Percentiles rank a stretch among this genome's conserved stretches.
These are phyloP conservation scores for Cicer bijugum DNA, from an alignment of 306 rosid species.

Conservation along the genomic window DNA sequence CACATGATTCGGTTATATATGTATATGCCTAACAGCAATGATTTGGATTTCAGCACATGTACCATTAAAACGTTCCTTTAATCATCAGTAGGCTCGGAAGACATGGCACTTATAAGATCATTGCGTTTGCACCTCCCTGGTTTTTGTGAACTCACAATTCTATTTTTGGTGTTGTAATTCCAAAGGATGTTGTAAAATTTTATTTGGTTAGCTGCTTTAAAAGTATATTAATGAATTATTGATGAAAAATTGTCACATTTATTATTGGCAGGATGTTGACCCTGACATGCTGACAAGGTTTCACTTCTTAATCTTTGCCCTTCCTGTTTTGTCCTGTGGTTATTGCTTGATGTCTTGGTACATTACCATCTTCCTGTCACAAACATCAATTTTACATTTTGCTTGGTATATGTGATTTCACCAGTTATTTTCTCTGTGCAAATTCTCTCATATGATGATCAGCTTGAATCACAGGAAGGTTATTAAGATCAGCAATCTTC, in stretches of 20 bases:
- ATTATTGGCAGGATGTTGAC: slow-evolving; percentile 61
- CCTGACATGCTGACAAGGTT: slow-evolving; percentile 87
- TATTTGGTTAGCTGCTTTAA: background rate
- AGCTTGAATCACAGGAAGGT: slow-evolving; percentile 12
- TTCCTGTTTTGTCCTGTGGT: slow-evolving; percentile 35
- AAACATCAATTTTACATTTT: slow-evolving; percentile 11
- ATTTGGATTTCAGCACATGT: slow-evolving; percentile 35
- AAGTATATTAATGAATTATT: slow-evolving; percentile 4
- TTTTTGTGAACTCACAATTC: slow-evolving; percentile 19
- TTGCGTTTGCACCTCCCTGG: slow-evolving; percentile 10
- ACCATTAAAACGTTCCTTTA: background rate
- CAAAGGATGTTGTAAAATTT: slow-evolving; percentile 2
- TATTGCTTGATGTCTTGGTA: slow-evolving; percentile 25
- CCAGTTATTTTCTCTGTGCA: slow-evolving; percentile 24
- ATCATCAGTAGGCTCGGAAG: background rate
- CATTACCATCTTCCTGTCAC: slow-evolving; percentile 27
- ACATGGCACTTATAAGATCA: background rate
- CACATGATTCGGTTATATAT: slow-evolving; percentile 2
- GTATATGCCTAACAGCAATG: slow-evolving; percentile 4
- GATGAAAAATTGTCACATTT: background rate
- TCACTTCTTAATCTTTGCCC: slow-evolving; percentile 38
- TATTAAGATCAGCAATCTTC: slow-evolving; percentile 6
- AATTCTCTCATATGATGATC: slow-evolving; percentile 11
- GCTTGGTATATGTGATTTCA: slow-evolving; percentile 9
- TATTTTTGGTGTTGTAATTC: slow-evolving; percentile 29